These are phyloP conservation scores for Amphirosellinia nigrospora DNA, from an alignment of 495 filamentous ascomycete species.

Conservation along the genomic window DNA sequence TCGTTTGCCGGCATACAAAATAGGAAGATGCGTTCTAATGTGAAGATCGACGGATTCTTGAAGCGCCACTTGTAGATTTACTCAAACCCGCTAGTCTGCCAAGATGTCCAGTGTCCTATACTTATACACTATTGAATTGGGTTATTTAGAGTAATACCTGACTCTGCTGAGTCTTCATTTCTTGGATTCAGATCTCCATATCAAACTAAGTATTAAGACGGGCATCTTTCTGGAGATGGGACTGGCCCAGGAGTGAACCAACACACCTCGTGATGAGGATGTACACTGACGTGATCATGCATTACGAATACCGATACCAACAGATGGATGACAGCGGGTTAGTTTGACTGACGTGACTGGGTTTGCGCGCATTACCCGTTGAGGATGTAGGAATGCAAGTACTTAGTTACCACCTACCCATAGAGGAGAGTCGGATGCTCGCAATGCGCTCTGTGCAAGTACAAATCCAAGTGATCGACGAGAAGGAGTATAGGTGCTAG, in stretches of 20 bases:
- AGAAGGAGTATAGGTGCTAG: not conserved
- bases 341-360: not conserved
- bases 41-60: not conserved
- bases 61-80: not conserved
- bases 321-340: constrained; percentile 3
- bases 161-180: not conserved
- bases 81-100: not conserved
- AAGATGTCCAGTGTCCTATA: not conserved
- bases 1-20: too few species aligned
- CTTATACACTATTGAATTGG: not conserved
- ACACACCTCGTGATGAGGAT: constrained; percentile 8
- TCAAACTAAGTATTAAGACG: too few species aligned
- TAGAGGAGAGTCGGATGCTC: not conserved
- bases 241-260: not conserved
- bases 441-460: not conserved
- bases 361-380: not conserved
- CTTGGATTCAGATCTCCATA: too few species aligned
- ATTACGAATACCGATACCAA: not conserved
- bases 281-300: constrained; percentile 21
- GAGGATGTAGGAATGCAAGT: constrained; percentile 3
- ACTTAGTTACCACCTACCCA: not conserved
- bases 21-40: not conserved
- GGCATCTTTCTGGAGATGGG: not conserved
- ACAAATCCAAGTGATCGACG: not conserved
- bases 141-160: not conserved